phyloP scores from a whole-genome alignment of 768 basidiomycete genomes.

The Neoboletus brunneissimus region DNA sequence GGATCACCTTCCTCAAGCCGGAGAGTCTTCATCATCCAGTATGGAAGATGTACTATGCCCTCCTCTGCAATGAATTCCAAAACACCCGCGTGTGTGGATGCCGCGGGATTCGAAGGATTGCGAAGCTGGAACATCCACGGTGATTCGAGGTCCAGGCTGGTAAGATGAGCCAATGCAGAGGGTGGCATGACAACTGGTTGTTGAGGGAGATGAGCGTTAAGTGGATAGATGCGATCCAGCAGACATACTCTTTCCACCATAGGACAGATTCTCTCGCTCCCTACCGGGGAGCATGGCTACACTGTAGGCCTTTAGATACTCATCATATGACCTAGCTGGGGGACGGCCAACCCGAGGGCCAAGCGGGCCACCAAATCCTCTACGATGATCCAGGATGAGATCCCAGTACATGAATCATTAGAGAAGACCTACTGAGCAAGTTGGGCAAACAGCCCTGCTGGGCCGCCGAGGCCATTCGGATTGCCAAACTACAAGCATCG shows the following conservation, averaged over 20 bases:
- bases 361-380: conserved; percentile 53
- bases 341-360: conserved; percentile 45
- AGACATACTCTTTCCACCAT: conserved; percentile 93
- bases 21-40: conserved; percentile 99
- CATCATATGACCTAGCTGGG: conserved; percentile 77
- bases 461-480: conserved; percentile 39
- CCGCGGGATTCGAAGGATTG: conserved; percentile 80
- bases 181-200: conserved; percentile 92
- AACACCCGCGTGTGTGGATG: conserved; percentile 93
- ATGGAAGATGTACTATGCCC: conserved; percentile 90
- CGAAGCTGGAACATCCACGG: conserved; percentile 98
- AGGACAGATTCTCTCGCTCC: conserved; percentile 88
- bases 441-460: conserved; percentile 63
- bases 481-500: conserved; percentile 34
- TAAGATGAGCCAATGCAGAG: conserved; percentile 86
- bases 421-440: conserved; percentile 52
- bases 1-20: conserved; percentile 93
- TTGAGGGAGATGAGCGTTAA: conserved; percentile 7
- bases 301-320: conserved; percentile 93
- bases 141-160: conserved; percentile 79
- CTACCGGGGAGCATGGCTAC: conserved; percentile 89
- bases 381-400: conserved; percentile 30
- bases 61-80: conserved; percentile 99
- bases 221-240: conserved; percentile 19
- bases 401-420: background rate